Evolutionary conservation across 176 grass and related monocot genomes (phyloP).

Genomic region (Triticum aestivum): DNA sequence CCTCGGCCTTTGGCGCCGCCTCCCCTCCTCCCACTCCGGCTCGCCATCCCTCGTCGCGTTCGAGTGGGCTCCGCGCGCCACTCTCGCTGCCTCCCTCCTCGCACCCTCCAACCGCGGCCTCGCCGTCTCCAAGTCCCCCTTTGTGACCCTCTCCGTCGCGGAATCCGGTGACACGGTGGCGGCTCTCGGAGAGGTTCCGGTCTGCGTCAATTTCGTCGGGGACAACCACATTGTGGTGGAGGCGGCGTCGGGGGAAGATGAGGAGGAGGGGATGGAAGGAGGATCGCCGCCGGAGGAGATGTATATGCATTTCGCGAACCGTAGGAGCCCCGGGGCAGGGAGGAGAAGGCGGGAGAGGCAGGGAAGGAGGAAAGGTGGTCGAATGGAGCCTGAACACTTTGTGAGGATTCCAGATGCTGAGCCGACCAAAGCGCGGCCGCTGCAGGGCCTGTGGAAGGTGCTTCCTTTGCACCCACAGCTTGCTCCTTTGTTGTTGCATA

Average conservation of each 20-base stretch:
- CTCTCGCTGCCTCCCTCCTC: conserved; percentile 48
- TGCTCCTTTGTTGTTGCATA: not conserved
- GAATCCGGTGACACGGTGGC: conserved; percentile 48
- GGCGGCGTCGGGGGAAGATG: conserved; percentile 12
- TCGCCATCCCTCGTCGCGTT: conserved; percentile 44
- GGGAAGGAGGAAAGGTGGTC: conserved; percentile 28
- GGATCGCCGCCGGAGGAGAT: conserved; percentile 63
- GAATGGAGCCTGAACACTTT: conserved; percentile 50
- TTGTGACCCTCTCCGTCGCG: conserved; percentile 50
- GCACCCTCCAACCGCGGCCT: conserved; percentile 9
- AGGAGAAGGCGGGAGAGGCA: conserved; percentile 46
- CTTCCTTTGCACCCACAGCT: conserved; percentile 28
- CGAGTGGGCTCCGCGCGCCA: conserved; percentile 57
- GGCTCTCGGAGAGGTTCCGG: conserved; percentile 32
- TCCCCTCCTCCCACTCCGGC: not conserved
- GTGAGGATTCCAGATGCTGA: conserved; percentile 48
- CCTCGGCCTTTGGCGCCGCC: conserved; percentile 54
- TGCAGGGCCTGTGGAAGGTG: conserved; percentile 84
- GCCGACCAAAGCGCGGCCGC: conserved; percentile 41
- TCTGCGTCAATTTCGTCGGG: conserved; percentile 59
- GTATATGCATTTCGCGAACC: conserved; percentile 65
- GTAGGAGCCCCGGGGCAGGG: conserved; percentile 41
- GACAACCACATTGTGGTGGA: conserved; percentile 60
- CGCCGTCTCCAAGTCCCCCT: conserved; percentile 42
- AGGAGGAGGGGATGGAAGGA: conserved; percentile 34